Conservation (phyloP, 345 rosid species). For the Populus davidiana region DNA sequence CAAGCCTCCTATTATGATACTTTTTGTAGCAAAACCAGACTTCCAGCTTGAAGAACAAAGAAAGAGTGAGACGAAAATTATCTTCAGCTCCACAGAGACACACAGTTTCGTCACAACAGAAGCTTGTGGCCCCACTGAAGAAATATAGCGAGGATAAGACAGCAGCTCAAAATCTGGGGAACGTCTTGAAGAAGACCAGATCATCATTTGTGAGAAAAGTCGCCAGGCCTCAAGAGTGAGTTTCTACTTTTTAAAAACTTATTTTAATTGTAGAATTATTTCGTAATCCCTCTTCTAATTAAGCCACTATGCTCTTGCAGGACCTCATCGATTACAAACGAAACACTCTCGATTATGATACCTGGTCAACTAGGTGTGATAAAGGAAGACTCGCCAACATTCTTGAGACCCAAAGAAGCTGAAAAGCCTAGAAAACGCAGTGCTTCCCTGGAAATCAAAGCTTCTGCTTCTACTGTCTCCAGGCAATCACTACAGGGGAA, state of each 20-base stretch:
- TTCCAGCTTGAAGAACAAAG: constrained; percentile 23
- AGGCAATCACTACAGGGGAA: constrained; percentile 36
- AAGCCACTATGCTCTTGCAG: constrained; percentile 33
- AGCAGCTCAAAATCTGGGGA: constrained; percentile 18
- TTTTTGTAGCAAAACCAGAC: constrained; percentile 22
- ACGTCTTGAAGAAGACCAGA: constrained; percentile 36
- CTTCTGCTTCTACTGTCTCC: constrained; percentile 27
- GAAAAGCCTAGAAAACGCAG: constrained; percentile 15
- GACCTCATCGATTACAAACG: constrained; percentile 30
- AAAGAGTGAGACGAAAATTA: constrained; percentile 19
- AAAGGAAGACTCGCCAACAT: constrained; percentile 31
- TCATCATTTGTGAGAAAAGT: constrained; percentile 29
- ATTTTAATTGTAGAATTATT: not conserved
- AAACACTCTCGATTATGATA: constrained; percentile 9
- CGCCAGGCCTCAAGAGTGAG: constrained; percentile 34
- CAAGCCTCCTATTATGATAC: constrained; percentile 4
- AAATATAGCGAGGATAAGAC: constrained; percentile 16
- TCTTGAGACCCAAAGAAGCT: constrained; percentile 27
- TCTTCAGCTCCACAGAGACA: constrained; percentile 27
- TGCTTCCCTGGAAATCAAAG: constrained; percentile 27
- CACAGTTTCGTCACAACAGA: constrained; percentile 29
- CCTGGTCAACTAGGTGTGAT: constrained; percentile 27
- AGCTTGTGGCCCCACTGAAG: constrained; percentile 13
- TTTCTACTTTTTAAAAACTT: not conserved
- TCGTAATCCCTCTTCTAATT: not conserved